Conservation (phyloP, 345 rosid species). For the Eucalyptus marginata region DNA sequence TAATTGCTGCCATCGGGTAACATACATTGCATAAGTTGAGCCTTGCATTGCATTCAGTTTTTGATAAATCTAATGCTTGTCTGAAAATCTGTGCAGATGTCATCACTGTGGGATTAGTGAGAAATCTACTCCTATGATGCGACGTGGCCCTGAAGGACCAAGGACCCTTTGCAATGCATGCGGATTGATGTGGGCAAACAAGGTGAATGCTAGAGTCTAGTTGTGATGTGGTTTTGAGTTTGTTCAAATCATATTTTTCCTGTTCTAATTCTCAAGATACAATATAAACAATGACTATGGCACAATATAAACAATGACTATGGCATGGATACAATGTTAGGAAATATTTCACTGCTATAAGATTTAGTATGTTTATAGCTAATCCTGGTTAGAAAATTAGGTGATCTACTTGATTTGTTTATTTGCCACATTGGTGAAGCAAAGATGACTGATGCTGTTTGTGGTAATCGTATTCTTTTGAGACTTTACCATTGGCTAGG, state of each 20-base stretch:
- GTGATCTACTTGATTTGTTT: neutral
- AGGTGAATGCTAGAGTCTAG: conserved; percentile 26
- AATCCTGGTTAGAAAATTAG: neutral
- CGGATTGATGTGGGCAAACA: conserved; percentile 88
- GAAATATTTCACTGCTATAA: neutral
- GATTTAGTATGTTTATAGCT: neutral
- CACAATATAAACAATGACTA: neutral
- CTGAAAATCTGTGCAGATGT: conserved; percentile 32
- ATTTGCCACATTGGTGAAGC: neutral
- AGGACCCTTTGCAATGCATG: conserved; percentile 97
- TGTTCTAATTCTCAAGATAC: neutral
- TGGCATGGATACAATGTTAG: neutral
- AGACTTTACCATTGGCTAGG: neutral
- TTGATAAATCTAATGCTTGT: neutral
- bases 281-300: neutral
- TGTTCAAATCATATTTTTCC: neutral
- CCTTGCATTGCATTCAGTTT: neutral
- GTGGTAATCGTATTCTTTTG: neutral
- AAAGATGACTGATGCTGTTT: neutral
- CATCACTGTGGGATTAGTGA: conserved; percentile 84
- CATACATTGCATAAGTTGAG: neutral
- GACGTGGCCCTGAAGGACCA: conserved; percentile 94
- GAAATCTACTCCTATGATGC: conserved; percentile 93
- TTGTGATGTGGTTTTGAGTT: neutral
- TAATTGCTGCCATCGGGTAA: neutral